Conservation (phyloP, 495 filamentous ascomycete genomes). For the Penicillium paxilli region DNA sequence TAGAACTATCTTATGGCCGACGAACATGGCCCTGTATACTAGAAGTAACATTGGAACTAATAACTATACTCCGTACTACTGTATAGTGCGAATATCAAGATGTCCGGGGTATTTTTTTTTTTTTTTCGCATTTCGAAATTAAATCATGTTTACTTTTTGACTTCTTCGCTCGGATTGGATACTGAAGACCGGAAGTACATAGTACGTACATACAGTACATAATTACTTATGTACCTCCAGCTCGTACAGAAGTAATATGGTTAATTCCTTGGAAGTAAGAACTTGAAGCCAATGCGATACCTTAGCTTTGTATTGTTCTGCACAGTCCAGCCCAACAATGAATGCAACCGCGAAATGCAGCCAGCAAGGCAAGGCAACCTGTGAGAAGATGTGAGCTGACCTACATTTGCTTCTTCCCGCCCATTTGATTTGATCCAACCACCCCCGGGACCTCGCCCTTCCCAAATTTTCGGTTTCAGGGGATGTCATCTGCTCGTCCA, state of each 20-base stretch:
- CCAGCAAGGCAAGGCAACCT: background rate
- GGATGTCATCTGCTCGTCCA: constrained; percentile 17
- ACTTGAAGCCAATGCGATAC: constrained; percentile 4
- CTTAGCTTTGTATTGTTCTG: too few species aligned
- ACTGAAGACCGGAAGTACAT: too few species aligned
- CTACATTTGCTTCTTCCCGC: background rate
- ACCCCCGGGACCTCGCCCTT: background rate
- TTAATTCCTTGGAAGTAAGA: too few species aligned
- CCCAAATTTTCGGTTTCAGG: background rate
- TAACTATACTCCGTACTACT: too few species aligned
- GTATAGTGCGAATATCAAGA: too few species aligned
- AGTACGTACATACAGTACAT: too few species aligned
- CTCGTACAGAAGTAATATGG: too few species aligned
- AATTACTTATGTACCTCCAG: too few species aligned
- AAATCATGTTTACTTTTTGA: background rate
- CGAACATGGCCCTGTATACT: background rate
- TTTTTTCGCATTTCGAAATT: too few species aligned
- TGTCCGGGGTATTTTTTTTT: too few species aligned
- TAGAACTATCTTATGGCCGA: background rate
- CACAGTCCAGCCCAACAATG: constrained; percentile 1
- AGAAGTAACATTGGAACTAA: too few species aligned
- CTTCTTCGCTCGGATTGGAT: background rate
- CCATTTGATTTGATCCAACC: too few species aligned
- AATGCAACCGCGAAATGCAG: constrained; percentile 1
- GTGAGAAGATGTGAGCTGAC: background rate